These are phyloP conservation scores for Pulveroboletus sp. DNA, from an alignment of 768 basidiomycete genomes.

Conservation along the genomic window DNA sequence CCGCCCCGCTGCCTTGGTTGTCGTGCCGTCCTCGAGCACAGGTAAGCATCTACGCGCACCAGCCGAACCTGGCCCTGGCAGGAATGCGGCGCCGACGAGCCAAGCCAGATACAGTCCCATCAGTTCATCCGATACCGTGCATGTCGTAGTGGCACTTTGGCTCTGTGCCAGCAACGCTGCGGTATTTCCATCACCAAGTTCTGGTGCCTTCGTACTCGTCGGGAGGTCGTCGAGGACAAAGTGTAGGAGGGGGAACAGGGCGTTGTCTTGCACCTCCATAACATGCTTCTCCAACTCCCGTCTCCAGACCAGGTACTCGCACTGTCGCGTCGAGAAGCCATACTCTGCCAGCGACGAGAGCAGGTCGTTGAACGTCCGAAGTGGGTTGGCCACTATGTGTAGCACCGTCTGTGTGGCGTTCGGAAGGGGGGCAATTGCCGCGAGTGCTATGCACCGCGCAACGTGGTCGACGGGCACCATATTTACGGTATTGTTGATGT, in stretches of 20 bases:
- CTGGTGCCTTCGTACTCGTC: conserved; percentile 91
- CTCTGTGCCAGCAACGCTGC: conserved; percentile 47
- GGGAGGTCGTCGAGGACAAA: conserved; percentile 97
- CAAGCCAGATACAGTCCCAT: conserved; percentile 91
- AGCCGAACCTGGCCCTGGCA: conserved; percentile 48
- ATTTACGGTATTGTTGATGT: conserved; percentile 97
- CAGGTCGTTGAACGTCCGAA: conserved; percentile 85
- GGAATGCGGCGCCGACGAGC: conserved; percentile 82
- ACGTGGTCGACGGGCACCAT: conserved; percentile 98
- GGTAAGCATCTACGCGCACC: conserved; percentile 47
- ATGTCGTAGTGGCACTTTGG: conserved; percentile 32
- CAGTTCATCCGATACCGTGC: conserved; percentile 68
- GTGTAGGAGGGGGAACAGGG: conserved; percentile 93
- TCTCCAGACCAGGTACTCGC: conserved; percentile 92
- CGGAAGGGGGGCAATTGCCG: conserved; percentile 58
- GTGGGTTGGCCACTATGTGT: conserved; percentile 83
- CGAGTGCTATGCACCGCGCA: conserved; percentile 72
- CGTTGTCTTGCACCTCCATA: conserved; percentile 91
- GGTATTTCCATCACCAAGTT: conserved; percentile 85
- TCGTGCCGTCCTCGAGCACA: conserved; percentile 33
- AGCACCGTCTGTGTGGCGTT: conserved; percentile 52
- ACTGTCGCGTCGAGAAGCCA: conserved; percentile 72
- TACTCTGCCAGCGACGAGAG: conserved; percentile 68
- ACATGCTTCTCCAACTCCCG: conserved; percentile 92
- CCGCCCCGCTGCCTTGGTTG: conserved; percentile 62